Percentiles rank a stretch among this genome's conserved stretches.
Evolutionary conservation across 345 rosid genomes (phyloP).

Genomic region (Mercurialis annua): DNA sequence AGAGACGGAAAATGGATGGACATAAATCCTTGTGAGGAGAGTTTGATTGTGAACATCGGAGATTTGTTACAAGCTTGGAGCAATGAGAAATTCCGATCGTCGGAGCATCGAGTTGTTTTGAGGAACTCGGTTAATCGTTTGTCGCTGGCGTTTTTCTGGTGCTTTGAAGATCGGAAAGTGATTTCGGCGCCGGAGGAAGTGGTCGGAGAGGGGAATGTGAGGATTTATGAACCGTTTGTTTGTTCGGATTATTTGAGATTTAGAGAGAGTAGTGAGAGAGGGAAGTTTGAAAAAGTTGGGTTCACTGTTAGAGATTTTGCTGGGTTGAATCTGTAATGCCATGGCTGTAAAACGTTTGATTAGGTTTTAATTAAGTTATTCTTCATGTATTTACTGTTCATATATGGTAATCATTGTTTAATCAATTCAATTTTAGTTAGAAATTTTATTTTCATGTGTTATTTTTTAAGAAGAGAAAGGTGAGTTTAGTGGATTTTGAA

Average conservation of each 20-base stretch:
- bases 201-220: conserved; percentile 21
- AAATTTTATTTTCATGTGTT: too few relatives aligned
- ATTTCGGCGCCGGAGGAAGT: conserved; percentile 34
- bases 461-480: too few relatives aligned
- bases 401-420: neutral
- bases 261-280: conserved; percentile 33
- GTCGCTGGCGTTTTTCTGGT: conserved; percentile 44
- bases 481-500: too few relatives aligned
- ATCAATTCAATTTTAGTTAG: neutral
- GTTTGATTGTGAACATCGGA: conserved; percentile 41
- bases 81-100: conserved; percentile 35
- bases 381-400: neutral
- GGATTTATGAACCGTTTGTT: conserved; percentile 34
- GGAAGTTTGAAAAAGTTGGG: conserved; percentile 43
- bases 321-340: conserved; percentile 16
- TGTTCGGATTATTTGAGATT: conserved; percentile 41
- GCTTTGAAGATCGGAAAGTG: conserved; percentile 38
- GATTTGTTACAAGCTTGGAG: conserved; percentile 50
- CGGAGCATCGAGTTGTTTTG: conserved; percentile 38
- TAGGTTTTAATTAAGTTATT: too few relatives aligned
- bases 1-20: conserved; percentile 44
- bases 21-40: conserved; percentile 33
- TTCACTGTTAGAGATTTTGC: conserved; percentile 46
- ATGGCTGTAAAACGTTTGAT: neutral
- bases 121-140: conserved; percentile 24